Base-by-base conservation (phyloP, 768 basidiomycete species). In the Exidia glandulosa region DNA sequence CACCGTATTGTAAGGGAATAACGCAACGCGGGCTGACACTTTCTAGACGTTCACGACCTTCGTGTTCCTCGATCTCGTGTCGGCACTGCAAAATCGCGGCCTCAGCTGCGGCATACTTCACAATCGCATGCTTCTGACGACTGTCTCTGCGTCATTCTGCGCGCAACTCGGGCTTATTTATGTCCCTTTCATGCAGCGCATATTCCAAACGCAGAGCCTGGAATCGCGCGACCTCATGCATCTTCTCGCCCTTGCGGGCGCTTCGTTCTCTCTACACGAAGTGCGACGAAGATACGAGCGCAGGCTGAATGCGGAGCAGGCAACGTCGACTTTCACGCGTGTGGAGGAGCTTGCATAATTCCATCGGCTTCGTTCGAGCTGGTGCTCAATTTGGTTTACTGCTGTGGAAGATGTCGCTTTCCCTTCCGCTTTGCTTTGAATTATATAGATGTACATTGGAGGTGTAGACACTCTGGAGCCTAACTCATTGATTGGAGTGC, bases 11-110 rank as follows among this genome's bases (percentile, higher is more conserved):
- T n/a, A n/a, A n/a, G n/a, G n/a, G n/a, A n/a, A n/a, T n/a, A n/a
- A n/a, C n/a, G n/a, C n/a, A n/a, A n/a, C n/a, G n/a, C n/a, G n/a
- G n/a, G n/a, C n/a, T n/a, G n/a, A n/a, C n/a, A n/a, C n/a, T n/a
- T 30, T 25, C n/a, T 71, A 96, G 95, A 96, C 95, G 29, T 98
- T 98, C 73, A 89, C 94, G 19, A 88, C 86, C 69, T 98, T 98
- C 73, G 95, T 98, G 61, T 90, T 97, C 78, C 86, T 98, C 63
- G 95, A 98, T 72, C 83, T 98, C 48, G 88, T 93, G 10, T 97
- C 94, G 37, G 95, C 95, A 1, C 72, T 96, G 32, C 94, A 98
- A 71, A 95, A 90, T 71, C 90, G 95, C 58, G 93, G 93, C 13
- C 81, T 98, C 16, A 85, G 86, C 47, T 95, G 93, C 66, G 86